Conservation (phyloP, 2,329 filamentous ascomycete genomes). For the Penicillium sp. region DNA sequence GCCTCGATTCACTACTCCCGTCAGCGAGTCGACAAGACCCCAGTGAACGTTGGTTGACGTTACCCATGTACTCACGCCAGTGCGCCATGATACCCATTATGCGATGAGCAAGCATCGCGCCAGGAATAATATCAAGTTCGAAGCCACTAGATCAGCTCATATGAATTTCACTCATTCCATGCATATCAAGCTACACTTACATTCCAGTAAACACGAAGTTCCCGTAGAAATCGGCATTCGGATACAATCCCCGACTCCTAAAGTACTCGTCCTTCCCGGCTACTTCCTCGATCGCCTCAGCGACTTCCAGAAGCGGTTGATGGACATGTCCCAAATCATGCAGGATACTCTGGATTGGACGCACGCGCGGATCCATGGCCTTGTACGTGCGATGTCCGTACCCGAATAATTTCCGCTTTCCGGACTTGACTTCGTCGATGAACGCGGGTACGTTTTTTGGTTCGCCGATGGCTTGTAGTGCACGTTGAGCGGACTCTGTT, state of each 20-base stretch:
- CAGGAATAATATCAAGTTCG: constrained; percentile 30
- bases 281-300: constrained; percentile 27
- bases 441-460: constrained; percentile 29
- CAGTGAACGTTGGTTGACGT: not conserved
- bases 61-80: constrained; percentile 35
- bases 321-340: constrained; percentile 18
- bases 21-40: constrained; percentile 10
- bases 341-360: constrained; percentile 26
- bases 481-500: constrained; percentile 54
- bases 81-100: constrained; percentile 36
- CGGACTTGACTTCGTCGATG: constrained; percentile 29
- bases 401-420: constrained; percentile 29
- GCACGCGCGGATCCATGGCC: constrained; percentile 28
- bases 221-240: constrained; percentile 47
- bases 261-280: constrained; percentile 31
- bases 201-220: constrained; percentile 44
- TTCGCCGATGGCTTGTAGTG: constrained; percentile 22
- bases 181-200: constrained; percentile 20
- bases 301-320: constrained; percentile 23
- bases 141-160: constrained; percentile 22
- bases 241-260: constrained; percentile 33
- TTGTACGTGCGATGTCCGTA: constrained; percentile 36
- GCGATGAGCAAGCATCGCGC: constrained; percentile 31
- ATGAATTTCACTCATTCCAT: not conserved
- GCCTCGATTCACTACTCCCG: constrained; percentile 23